Evolutionary conservation across 1,139 yeast species (phyloP), one percentile per base, ranked within the genome.

Genomic region (Yamadazyma mexicana): DNA sequence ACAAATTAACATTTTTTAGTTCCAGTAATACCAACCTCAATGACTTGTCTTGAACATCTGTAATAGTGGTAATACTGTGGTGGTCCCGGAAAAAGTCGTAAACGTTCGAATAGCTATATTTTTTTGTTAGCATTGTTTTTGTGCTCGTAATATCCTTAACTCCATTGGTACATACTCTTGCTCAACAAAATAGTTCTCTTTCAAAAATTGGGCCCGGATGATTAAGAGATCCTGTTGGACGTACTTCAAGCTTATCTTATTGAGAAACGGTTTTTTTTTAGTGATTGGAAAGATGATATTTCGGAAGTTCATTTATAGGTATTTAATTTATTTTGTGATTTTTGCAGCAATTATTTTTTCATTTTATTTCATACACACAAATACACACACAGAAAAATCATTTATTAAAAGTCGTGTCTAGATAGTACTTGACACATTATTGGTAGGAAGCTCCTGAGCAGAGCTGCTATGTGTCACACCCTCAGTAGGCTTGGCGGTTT

Each of bases 1-100:
- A n/a, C 2, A 38, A 22, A 27, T 47, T 40, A 12, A 44, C 23
- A 27, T 34, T 44, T 17, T 35, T 47, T 7, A 48, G 27, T 11
- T n/a, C 30, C 4, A 44, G 25, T 12, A 47, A 25, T n/a, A 45
- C 18, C 8, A 26, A 33, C 26, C 48, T 31, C 14, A 45, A 35
- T 2, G 48, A 40, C 28, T 31, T 37, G 18, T 34, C 39, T 26
- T 38, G 33, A 8, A 8, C 9, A 16, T 22, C 10, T 8, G 34
- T 35, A 3, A 28, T 28, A 12, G 35, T 17, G 8, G 14, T 25
- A 15, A 6, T 9, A 12, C 10, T 16, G 9, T 30, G 17, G 27
- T 23, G 23, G 11, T 16, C 23, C 5, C 16, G 23, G 23, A 39
- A 35, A 23, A 30, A 35, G 5, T 15, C 20, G 6, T 31, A 27